Base-by-base conservation (phyloP, 2,329 filamentous ascomycete species). In the Eurotiales sp. region DNA sequence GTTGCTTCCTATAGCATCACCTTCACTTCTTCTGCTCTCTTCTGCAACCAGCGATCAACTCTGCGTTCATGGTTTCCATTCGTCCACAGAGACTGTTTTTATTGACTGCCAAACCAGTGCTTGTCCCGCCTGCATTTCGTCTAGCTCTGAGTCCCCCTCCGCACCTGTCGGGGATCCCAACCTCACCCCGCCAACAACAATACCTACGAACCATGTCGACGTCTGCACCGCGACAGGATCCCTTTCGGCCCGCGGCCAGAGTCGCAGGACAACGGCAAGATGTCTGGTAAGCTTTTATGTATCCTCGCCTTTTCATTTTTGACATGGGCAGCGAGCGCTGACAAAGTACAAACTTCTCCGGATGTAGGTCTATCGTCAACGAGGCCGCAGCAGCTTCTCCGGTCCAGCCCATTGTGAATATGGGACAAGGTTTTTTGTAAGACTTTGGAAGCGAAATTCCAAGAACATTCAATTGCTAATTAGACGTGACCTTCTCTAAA, bases 341-440 rank as follows among this genome's bases (percentile, higher is more conserved):
- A 54, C 21, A 44, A 8, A 14, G 8, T 45, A 25, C n/a, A n/a
- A n/a, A n/a, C n/a, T n/a, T n/a, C n/a, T n/a, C n/a, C n/a, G n/a
- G n/a, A 19, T 22, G 27, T 30, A 82, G 80, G 80, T 80, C 81
- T 15, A 85, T 86, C 58, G 79, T 86, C 65, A 86, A 86, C 58
- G 83, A 86, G 67, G 83, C 83, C 3, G 83, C 83, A 4, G 79
- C 81, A 11, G 79, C 79, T 41, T 84, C 81, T 17, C 80, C 81
- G 1, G 76, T 84, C 37, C 79, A 84, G 66, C 83, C 83, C 46
- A 83, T 85, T 54, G 80, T 85, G 55, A 86, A 86, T 67, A 85
- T 86, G 82, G 83, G 83, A 46, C 83, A 86, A 69, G 82, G 83
- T 3, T 77, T 77, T 61, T 77, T 76, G 75, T 77, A 59, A 70